Percentiles rank a stretch among this genome's conserved stretches.
Conservation (phyloP, 1,284 basidiomycete genomes). For the Ustilago esculenta region DNA sequence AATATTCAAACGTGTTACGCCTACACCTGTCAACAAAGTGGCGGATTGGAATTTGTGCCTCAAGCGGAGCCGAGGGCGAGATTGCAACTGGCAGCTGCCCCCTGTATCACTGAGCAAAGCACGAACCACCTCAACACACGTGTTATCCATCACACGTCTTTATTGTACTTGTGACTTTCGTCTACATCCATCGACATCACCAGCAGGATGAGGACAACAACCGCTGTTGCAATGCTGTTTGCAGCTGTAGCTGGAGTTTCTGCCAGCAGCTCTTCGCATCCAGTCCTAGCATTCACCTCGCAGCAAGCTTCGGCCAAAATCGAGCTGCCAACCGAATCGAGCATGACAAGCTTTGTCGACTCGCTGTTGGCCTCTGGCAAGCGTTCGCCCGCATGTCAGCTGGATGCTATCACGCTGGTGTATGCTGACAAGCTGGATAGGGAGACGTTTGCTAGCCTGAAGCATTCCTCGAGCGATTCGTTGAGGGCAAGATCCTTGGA, state of each 20-base stretch:
- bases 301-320: conserved; percentile 16
- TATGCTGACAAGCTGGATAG: conserved; percentile 13
- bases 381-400: conserved; percentile 17
- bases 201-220: conserved; percentile 24
- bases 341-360: conserved; percentile 15
- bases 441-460: conserved; percentile 25
- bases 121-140: neutral
- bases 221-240: conserved; percentile 23
- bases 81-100: too few relatives aligned
- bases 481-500: conserved; percentile 31
- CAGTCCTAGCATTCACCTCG: conserved; percentile 44
- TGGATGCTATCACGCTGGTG: conserved; percentile 31
- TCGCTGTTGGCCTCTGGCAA: conserved; percentile 18
- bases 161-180: too few relatives aligned
- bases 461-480: conserved; percentile 28
- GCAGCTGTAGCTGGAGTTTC: conserved; percentile 26
- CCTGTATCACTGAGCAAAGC: neutral
- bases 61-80: too few relatives aligned
- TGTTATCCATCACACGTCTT: too few relatives aligned
- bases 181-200: neutral
- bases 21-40: too few relatives aligned
- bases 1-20: too few relatives aligned
- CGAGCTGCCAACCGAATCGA: conserved; percentile 17
- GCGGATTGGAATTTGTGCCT: too few relatives aligned
- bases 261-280: conserved; percentile 15